Conservation (phyloP, 768 basidiomycete species). For the Ramaria sp. region DNA sequence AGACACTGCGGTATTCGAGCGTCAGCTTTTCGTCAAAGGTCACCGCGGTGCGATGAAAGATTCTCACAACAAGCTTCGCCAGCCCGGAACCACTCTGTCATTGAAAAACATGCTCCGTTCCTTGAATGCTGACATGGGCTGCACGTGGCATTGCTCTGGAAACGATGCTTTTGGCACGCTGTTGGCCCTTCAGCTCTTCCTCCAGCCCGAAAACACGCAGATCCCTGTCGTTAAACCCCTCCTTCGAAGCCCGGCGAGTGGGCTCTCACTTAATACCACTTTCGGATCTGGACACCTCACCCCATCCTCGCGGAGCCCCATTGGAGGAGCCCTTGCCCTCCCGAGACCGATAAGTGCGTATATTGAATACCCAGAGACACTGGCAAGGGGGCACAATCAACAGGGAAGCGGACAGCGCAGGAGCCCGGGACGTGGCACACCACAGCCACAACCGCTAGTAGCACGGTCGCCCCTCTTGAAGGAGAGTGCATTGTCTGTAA, state of each 20-base stretch:
- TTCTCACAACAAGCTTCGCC: conserved; percentile 41
- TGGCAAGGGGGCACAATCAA: neutral
- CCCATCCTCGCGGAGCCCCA: neutral
- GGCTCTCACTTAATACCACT: neutral
- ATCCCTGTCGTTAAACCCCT: conserved; percentile 18
- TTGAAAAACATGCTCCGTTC: conserved; percentile 54
- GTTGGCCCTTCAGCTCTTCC: conserved; percentile 55
- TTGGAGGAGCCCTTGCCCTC: neutral
- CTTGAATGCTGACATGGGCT: conserved; percentile 32
- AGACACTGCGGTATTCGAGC: conserved; percentile 56
- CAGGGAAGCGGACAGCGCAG: neutral
- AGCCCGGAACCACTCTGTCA: conserved; percentile 43
- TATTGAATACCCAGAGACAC: neutral
- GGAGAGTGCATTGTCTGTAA: neutral
- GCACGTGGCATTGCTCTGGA: conserved; percentile 59
- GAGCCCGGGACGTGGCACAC: neutral
- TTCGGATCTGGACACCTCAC: neutral
- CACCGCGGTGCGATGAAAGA: conserved; percentile 51
- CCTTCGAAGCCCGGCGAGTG: neutral
- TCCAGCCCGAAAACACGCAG: conserved; percentile 40
- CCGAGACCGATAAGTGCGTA: neutral
- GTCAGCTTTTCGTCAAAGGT: conserved; percentile 46
- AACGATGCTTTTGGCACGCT: conserved; percentile 69
- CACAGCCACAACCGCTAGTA: neutral
- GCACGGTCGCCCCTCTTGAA: neutral